Conservation (phyloP, 805 yeast genomes). For the Pichia paraexigua region DNA sequence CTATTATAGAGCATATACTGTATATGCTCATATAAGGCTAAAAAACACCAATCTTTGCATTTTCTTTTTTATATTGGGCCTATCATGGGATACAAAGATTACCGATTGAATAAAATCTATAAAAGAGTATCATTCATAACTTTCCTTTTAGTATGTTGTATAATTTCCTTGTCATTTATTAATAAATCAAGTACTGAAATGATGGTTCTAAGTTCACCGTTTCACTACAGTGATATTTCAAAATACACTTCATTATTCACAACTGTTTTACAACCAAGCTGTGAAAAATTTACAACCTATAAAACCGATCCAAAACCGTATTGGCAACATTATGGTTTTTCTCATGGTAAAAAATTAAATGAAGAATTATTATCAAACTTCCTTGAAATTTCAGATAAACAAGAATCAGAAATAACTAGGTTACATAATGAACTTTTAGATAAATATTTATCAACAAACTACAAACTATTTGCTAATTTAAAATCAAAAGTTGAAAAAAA, state of each 20-base stretch:
- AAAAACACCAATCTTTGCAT: not conserved
- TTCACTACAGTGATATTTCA: conserved; percentile 3
- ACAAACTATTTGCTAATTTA: conserved; percentile 9
- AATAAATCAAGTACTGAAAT: not conserved
- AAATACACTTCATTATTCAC: conserved; percentile 4
- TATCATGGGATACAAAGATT: not conserved
- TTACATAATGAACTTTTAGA: conserved; percentile 17
- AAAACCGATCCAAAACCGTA: conserved; percentile 14
- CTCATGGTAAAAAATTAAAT: conserved; percentile 16
- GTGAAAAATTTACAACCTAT: conserved; percentile 22
- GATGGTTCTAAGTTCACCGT: not conserved
- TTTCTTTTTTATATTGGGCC: not conserved
- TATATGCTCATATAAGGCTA: not conserved
- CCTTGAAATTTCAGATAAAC: conserved; percentile 17
- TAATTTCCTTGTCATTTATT: not conserved
- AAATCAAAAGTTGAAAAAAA: conserved; percentile 9
- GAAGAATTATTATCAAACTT: conserved; percentile 16
- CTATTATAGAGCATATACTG: not conserved
- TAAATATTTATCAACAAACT: conserved; percentile 12
- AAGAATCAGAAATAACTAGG: conserved; percentile 19
- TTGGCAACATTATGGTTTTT: conserved; percentile 29
- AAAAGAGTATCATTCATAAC: not conserved
- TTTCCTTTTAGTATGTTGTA: not conserved
- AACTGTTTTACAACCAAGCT: conserved; percentile 14
- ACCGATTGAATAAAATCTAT: not conserved